phyloP scores from a whole-genome alignment of 1,284 basidiomycete genomes.

The Lentinula novae-zelandiae region DNA sequence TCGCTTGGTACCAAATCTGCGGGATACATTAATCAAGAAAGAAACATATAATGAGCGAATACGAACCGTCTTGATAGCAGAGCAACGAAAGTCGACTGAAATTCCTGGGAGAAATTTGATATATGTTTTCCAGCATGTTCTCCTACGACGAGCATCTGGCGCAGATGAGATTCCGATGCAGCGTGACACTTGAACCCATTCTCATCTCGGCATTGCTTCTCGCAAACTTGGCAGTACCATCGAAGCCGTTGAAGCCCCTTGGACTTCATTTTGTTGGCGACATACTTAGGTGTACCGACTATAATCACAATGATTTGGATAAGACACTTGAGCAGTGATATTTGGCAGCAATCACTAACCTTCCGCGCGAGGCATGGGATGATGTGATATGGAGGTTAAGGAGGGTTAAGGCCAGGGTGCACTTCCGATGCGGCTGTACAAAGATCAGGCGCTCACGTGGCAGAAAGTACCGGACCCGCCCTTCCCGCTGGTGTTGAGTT shows the following conservation, averaged over 20 bases:
- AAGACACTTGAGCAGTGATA: background rate
- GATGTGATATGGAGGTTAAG: too few species aligned
- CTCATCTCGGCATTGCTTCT: constrained; percentile 95
- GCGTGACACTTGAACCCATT: constrained; percentile 96
- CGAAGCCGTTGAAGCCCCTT: constrained; percentile 91
- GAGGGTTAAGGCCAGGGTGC: too few species aligned
- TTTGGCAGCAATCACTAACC: constrained; percentile 34
- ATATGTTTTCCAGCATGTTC: constrained; percentile 92
- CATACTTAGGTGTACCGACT: constrained; percentile 88
- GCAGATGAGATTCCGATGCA: constrained; percentile 83
- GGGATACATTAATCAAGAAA: background rate
- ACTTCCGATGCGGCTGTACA: too few species aligned
- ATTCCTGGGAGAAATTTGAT: constrained; percentile 83
- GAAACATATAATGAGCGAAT: background rate
- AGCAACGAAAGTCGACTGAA: constrained; percentile 90
- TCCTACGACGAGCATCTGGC: constrained; percentile 95
- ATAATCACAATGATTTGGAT: background rate
- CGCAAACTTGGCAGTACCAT: constrained; percentile 96
- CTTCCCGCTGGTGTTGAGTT: too few species aligned
- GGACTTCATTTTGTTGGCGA: constrained; percentile 95
- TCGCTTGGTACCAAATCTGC: constrained; percentile 88
- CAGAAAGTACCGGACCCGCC: too few species aligned
- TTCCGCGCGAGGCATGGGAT: constrained; percentile 72
- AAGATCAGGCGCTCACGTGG: too few species aligned
- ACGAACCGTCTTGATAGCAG: constrained; percentile 76